Evolutionary conservation across 306 rosid species (phyloP), one percentile per base, ranked within the genome.

Genomic region (Prunus kanzakura): DNA sequence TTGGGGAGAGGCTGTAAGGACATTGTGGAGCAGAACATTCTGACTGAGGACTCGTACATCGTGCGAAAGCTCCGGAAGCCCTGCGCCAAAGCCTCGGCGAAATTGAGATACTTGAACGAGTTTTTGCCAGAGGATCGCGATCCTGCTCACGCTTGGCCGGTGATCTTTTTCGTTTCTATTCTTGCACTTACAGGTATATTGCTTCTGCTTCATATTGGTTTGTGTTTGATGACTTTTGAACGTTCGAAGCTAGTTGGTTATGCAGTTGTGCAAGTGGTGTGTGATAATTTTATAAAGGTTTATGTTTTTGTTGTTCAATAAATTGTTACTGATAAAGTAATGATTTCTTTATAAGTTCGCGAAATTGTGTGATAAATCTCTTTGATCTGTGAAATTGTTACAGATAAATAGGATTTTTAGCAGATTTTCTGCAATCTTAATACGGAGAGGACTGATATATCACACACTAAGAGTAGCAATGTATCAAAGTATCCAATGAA

Each of bases 81-180:
- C 51, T 92, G 86, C 55, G 83, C 86, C 5, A 86, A 84, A 73
- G 88, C 88, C 60, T 82, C 88, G 9, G 88, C 80, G 32, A 87
- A 95, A 69, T 83, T 95, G 83, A 84, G 89, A 2, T 95, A 81
- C 82, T 65, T 95, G 81, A 89, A 95, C 51, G 97, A 92, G 64
- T 89, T 80, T 64, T 84, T 92, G 87, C 99, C 99, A 11, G 99
- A 95, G 81, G 97, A 95, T 90, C 97, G 97, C 41, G 96, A 95
- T 82, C 99, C 99, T 27, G 71, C 87, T 80, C 93, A 88, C 38
- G 91, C 99, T 12, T 95, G 99, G 97, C 84, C 91, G 16, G 87
- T 95, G 64, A 86, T 95, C 4, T 72, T 95, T 81, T 83, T 83
- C 80, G 97, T 95, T 55, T 89, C 84, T 72, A 29, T 95, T 82